Conservation (phyloP, 768 basidiomycete species). For the Kwoniella bestiolae region DNA sequence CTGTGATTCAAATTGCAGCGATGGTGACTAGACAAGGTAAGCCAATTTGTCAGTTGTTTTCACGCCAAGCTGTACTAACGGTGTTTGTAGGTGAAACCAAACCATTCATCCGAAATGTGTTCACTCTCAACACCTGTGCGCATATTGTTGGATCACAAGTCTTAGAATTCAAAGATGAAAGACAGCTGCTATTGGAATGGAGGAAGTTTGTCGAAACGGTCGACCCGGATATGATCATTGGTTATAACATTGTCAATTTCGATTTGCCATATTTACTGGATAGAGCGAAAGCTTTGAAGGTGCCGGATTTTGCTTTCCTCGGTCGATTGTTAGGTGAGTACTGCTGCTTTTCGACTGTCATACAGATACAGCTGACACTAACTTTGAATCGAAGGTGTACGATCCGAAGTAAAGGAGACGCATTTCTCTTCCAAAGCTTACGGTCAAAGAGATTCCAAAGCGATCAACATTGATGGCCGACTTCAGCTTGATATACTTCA, state of each 20-base stretch:
- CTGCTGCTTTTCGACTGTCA: conserved; percentile 33
- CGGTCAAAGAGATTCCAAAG: conserved; percentile 95
- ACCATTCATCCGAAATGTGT: conserved; percentile 95
- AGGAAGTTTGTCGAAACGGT: conserved; percentile 83
- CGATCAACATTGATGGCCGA: conserved; percentile 85
- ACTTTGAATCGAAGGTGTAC: conserved; percentile 63
- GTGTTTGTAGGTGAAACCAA: conserved; percentile 72
- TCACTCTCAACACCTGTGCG: conserved; percentile 91
- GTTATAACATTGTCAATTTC: conserved; percentile 92
- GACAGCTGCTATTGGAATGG: conserved; percentile 78
- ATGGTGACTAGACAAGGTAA: conserved; percentile 97
- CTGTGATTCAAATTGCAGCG: conserved; percentile 97
- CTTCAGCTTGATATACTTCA: conserved; percentile 94
- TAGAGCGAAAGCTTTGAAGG: conserved; percentile 80
- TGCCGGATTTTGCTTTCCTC: conserved; percentile 69
- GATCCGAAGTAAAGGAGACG: conserved; percentile 82
- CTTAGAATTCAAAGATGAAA: conserved; percentile 76
- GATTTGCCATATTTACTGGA: conserved; percentile 97
- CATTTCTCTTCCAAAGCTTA: conserved; percentile 99
- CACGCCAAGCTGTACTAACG: not conserved
- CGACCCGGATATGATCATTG: conserved; percentile 94
- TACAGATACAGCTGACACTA: not conserved
- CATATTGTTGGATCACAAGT: conserved; percentile 99
- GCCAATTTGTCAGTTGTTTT: not conserved
- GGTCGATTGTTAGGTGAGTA: conserved; percentile 72